Percentiles rank a stretch among this genome's conserved stretches.
These are phyloP conservation scores for Schrenkiella parvula DNA, from an alignment of 345 rosid genomes.

Conservation along the genomic window DNA sequence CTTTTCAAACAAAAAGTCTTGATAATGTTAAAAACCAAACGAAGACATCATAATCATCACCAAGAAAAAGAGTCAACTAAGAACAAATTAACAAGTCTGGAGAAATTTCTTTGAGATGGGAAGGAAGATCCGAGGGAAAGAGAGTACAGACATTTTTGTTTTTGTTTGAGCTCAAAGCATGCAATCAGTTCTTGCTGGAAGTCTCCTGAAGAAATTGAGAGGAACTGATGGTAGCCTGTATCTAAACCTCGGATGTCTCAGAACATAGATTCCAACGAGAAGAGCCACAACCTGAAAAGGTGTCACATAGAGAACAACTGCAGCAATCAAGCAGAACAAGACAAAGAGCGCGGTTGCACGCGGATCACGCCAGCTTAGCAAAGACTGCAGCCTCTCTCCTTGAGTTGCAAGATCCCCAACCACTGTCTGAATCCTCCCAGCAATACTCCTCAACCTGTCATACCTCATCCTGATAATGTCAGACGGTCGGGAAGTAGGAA, in stretches of 20 bases:
- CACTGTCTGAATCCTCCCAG: conserved; percentile 89
- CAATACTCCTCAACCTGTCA: conserved; percentile 85
- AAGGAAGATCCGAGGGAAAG: not conserved
- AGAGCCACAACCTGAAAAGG: conserved; percentile 90
- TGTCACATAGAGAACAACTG: conserved; percentile 72
- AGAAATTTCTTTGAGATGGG: not conserved
- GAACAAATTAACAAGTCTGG: not conserved
- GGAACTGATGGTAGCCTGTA: conserved; percentile 87
- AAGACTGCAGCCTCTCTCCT: conserved; percentile 85
- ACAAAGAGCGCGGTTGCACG: conserved; percentile 81
- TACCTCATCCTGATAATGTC: conserved; percentile 82
- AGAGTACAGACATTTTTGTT: not conserved
- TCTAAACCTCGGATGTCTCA: conserved; percentile 92
- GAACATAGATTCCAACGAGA: conserved; percentile 55
- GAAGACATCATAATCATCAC: conserved; percentile 7
- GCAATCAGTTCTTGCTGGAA: conserved; percentile 91
- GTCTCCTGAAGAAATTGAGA: conserved; percentile 87
- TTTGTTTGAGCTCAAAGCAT: conserved; percentile 53
- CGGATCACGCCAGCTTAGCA: conserved; percentile 96
- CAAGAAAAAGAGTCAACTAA: conserved; percentile 12
- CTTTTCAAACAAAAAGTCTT: conserved; percentile 13
- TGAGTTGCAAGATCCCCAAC: conserved; percentile 95
- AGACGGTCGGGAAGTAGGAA: conserved; percentile 70
- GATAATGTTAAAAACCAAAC: conserved; percentile 1
- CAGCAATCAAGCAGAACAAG: conserved; percentile 75